These are phyloP conservation scores for Uronychia setigera DNA, from an alignment of 73 alveolate species.

Conservation along the genomic window DNA sequence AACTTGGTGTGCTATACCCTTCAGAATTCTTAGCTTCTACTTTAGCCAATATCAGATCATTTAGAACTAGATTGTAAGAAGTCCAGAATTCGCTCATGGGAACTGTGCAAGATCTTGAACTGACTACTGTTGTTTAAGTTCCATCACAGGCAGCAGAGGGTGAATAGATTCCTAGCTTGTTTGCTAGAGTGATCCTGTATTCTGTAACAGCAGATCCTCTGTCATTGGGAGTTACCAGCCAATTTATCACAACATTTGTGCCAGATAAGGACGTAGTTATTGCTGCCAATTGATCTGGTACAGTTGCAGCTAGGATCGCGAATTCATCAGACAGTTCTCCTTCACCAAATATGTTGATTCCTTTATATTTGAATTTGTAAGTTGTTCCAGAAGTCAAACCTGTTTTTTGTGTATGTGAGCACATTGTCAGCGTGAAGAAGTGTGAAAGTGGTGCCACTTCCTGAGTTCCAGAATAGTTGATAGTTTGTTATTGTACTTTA, in stretches of 20 bases:
- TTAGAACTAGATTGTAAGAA: slow-evolving; percentile 11
- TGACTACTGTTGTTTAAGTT: slow-evolving; percentile 32
- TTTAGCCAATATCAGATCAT: slow-evolving; percentile 20
- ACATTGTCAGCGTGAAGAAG: slow-evolving; percentile 34
- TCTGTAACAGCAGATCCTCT: slow-evolving; percentile 36
- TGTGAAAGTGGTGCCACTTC: slow-evolving; percentile 25
- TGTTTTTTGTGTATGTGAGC: slow-evolving; percentile 14
- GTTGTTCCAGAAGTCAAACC: slow-evolving; percentile 40
- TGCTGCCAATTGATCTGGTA: slow-evolving; percentile 5
- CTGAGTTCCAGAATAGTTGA: slow-evolving; percentile 36
- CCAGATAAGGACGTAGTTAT: slow-evolving; percentile 4
- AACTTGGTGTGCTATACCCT: slow-evolving; percentile 10
- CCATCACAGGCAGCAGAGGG: slow-evolving; percentile 51
- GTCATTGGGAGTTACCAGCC: neutral
- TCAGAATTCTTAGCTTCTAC: slow-evolving; percentile 19
- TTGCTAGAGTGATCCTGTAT: slow-evolving; percentile 19
- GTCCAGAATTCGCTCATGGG: slow-evolving; percentile 55
- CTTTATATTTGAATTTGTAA: slow-evolving; percentile 51
- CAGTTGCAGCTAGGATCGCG: slow-evolving; percentile 9
- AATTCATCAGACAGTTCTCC: slow-evolving; percentile 33
- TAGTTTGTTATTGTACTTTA: slow-evolving; percentile 20
- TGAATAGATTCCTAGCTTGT: neutral
- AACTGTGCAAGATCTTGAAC: slow-evolving; percentile 33
- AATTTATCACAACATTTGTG: neutral
- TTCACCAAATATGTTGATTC: slow-evolving; percentile 49